These are phyloP conservation scores for Pichia sp. DNA, from an alignment of 1,139 yeast genomes.

Conservation along the genomic window DNA sequence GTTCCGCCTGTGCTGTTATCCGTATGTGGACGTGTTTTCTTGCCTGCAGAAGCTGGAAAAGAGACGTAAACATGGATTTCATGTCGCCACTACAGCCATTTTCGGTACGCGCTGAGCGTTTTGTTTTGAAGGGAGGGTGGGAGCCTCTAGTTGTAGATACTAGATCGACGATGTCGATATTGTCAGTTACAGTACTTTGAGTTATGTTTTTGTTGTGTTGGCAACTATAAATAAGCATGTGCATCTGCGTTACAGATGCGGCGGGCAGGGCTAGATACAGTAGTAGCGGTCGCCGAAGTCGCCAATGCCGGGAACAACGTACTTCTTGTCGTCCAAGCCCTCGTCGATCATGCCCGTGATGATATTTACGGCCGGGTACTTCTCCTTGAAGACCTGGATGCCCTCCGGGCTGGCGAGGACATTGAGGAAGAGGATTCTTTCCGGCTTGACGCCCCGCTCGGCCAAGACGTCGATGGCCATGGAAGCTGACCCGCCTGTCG, in stretches of 20 bases:
- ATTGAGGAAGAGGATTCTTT: constrained; percentile 82
- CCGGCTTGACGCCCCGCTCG: constrained; percentile 79
- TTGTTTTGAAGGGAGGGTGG: too few relatives aligned
- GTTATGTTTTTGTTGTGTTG: too few relatives aligned
- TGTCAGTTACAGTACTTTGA: too few relatives aligned
- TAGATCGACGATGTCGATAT: too few relatives aligned
- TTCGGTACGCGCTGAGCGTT: not conserved
- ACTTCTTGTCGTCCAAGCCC: constrained; percentile 76
- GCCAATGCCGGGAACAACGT: constrained; percentile 91
- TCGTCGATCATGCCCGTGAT: constrained; percentile 92
- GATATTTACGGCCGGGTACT: constrained; percentile 78
- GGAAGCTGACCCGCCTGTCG: constrained; percentile 97
- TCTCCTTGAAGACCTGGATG: constrained; percentile 66
- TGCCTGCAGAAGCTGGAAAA: not conserved
- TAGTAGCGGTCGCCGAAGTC: constrained; percentile 98
- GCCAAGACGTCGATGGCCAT: constrained; percentile 93
- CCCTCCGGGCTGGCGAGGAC: constrained; percentile 95
- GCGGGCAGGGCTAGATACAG: constrained; percentile 53
- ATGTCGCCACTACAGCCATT: not conserved
- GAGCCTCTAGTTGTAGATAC: too few relatives aligned
- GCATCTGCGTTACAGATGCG: too few relatives aligned
- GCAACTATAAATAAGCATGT: too few relatives aligned
- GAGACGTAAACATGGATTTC: not conserved
- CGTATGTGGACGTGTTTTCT: too few relatives aligned
- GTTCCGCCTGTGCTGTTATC: too few relatives aligned